Percentiles rank a stretch among this genome's conserved stretches.
These are phyloP conservation scores for Mallotus repandus DNA, from an alignment of 441 rosid genomes.

Conservation along the genomic window DNA sequence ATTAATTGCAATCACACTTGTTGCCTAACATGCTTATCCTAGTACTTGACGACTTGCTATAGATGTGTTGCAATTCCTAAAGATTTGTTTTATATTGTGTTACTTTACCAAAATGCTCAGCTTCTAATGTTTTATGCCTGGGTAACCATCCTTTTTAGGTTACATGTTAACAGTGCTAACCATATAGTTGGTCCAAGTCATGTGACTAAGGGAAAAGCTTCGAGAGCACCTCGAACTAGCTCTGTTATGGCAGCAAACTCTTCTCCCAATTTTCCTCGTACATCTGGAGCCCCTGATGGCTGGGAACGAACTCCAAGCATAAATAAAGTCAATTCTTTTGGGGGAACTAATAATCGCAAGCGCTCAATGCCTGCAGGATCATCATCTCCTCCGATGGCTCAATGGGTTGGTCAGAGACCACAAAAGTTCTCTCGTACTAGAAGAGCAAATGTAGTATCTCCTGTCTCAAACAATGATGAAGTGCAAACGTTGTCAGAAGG, in stretches of 20 bases:
- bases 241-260: conserved; percentile 38
- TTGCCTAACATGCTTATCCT: conserved; percentile 9
- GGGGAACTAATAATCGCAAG: conserved; percentile 44
- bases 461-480: conserved; percentile 54
- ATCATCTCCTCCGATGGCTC: conserved; percentile 54
- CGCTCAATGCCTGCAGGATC: conserved; percentile 50
- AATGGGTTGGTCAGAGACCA: conserved; percentile 68
- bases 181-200: conserved; percentile 35
- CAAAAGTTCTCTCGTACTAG: conserved; percentile 59
- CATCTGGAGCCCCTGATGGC: conserved; percentile 38
- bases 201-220: conserved; percentile 49
- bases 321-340: conserved; percentile 37
- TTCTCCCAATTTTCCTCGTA: conserved; percentile 39
- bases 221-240: conserved; percentile 52
- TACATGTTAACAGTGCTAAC: conserved; percentile 40
- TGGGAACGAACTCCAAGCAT: conserved; percentile 43
- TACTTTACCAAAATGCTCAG: background rate
- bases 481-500: conserved; percentile 44
- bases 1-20: conserved; percentile 9
- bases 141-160: conserved; percentile 33
- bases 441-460: conserved; percentile 59
- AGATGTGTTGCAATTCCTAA: background rate
- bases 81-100: conserved; percentile 4
- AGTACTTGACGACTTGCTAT: conserved; percentile 11
- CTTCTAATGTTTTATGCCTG: conserved; percentile 15